Evolutionary conservation across 2,329 filamentous ascomycete genomes (phyloP).

Genomic region (Emmonsia crescens): DNA sequence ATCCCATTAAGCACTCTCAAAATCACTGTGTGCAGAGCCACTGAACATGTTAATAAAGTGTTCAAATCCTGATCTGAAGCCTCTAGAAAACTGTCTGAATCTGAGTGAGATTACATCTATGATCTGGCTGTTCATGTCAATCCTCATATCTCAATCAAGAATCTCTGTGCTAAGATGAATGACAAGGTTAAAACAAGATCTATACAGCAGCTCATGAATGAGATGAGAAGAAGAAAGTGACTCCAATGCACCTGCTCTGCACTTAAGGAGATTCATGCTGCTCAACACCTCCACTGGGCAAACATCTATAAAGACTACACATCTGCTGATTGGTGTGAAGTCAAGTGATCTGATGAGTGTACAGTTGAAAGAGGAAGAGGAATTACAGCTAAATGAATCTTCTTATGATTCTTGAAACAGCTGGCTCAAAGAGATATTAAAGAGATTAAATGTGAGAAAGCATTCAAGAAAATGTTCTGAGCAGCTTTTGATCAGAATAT

Average conservation of each 20-base stretch:
- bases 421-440: constrained; percentile 2
- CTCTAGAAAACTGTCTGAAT: neutral
- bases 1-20: neutral
- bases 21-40: neutral
- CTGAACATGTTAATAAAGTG: neutral
- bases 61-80: neutral
- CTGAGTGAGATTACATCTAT: neutral
- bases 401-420: neutral
- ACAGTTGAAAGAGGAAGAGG: constrained; percentile 5
- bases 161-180: neutral
- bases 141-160: neutral
- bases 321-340: neutral
- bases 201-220: neutral
- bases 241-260: neutral
- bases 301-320: neutral
- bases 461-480: constrained; percentile 7
- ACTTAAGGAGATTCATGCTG: neutral
- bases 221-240: neutral
- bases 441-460: constrained; percentile 5
- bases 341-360: neutral
- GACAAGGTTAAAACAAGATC: neutral
- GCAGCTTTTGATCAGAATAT: neutral
- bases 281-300: neutral
- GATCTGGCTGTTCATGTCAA: neutral
- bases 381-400: constrained; percentile 2